Evolutionary conservation across 805 yeast genomes (phyloP).

Genomic region (Starmera dryadoides): DNA sequence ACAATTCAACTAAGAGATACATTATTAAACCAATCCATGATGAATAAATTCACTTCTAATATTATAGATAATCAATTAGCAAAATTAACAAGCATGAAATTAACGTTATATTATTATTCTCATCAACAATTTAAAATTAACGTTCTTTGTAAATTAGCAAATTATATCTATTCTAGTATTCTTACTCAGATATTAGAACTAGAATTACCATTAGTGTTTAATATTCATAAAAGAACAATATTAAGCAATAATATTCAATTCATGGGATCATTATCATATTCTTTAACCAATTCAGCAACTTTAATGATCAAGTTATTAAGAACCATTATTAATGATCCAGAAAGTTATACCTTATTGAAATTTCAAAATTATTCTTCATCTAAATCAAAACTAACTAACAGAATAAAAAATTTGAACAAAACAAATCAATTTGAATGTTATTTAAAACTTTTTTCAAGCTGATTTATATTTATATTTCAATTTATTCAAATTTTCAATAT

Average conservation of each 20-base stretch:
- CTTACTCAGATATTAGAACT: slow-evolving; percentile 23
- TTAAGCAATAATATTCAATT: slow-evolving; percentile 13
- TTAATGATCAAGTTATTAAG: slow-evolving; percentile 16
- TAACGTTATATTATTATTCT: not conserved
- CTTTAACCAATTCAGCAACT: slow-evolving; percentile 12
- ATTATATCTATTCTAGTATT: slow-evolving; percentile 20
- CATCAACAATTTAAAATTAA: not conserved
- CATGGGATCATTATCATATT: slow-evolving; percentile 19
- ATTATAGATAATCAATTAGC: not conserved
- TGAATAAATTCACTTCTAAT: not conserved
- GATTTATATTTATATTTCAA: slow-evolving; percentile 24
- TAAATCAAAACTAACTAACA: not conserved
- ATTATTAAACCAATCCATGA: not conserved
- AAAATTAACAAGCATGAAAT: not conserved
- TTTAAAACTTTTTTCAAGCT: slow-evolving; percentile 10
- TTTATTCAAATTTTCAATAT: slow-evolving; percentile 10
- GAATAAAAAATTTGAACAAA: not conserved
- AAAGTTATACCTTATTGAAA: not conserved
- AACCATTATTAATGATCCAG: slow-evolving; percentile 11
- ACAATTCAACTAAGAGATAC: not conserved
- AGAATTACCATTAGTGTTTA: slow-evolving; percentile 23
- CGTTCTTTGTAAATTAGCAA: slow-evolving; percentile 9
- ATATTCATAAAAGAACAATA: slow-evolving; percentile 13
- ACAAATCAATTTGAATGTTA: not conserved
- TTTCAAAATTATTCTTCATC: not conserved